Conservation (phyloP, 139 green algal species). For the Raphidocelis subcapitata region DNA sequence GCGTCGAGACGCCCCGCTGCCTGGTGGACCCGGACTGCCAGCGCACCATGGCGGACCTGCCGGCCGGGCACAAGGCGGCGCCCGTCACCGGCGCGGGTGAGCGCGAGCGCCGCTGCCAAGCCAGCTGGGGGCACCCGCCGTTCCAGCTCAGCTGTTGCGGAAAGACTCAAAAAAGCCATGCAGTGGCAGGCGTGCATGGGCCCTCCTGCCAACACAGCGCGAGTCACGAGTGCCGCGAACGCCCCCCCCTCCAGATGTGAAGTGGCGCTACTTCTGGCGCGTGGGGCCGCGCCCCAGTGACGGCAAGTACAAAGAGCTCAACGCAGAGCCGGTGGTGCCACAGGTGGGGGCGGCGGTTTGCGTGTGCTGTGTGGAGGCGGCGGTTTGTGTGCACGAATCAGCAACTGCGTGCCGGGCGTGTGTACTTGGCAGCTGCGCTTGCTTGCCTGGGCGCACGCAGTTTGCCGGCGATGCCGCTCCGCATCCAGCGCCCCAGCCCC, state of each 20-base stretch:
- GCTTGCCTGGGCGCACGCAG: neutral
- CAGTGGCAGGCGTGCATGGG: no score
- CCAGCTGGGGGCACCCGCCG: no score
- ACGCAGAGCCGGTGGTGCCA: constrained; percentile 74
- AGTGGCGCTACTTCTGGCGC: constrained; percentile 92
- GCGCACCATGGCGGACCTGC: constrained; percentile 28
- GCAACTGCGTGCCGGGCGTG: neutral
- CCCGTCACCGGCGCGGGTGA: constrained; percentile 40
- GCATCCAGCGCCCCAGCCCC: neutral
- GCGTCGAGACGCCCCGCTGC: constrained; percentile 74
- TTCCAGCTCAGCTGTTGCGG: neutral
- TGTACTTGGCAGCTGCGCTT: neutral
- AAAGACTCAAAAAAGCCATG: neutral
- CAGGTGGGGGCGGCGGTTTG: constrained; percentile 9
- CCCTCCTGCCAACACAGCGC: no score
- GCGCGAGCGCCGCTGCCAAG: neutral
- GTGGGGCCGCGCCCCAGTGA: constrained; percentile 58
- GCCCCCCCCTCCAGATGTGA: constrained; percentile 41
- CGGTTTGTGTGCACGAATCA: neutral
- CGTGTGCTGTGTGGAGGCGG: neutral
- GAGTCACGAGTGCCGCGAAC: neutral
- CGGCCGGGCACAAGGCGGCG: constrained; percentile 40
- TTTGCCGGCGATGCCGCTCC: neutral
- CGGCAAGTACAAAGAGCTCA: constrained; percentile 81
- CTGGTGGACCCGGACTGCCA: constrained; percentile 33